These are phyloP conservation scores for Tilletia setariae DNA, from an alignment of 1,284 basidiomycete species.

Conservation along the genomic window DNA sequence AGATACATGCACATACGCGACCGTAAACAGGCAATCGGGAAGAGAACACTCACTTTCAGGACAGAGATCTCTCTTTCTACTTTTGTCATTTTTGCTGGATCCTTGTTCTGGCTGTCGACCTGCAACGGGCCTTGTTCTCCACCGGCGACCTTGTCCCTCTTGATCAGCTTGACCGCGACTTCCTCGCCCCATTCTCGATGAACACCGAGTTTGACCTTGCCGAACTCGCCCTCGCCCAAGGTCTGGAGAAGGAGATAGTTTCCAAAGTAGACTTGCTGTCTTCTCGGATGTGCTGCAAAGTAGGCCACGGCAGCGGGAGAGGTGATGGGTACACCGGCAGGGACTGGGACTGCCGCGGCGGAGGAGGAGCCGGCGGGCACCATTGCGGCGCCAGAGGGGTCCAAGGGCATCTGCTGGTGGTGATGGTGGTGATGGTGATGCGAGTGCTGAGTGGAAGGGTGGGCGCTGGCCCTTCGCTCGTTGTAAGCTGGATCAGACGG, in stretches of 20 bases:
- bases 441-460: constrained; percentile 31
- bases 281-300: constrained; percentile 52
- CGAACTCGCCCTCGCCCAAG: constrained; percentile 89
- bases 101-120: constrained; percentile 34
- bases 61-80: constrained; percentile 98
- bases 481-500: constrained; percentile 21
- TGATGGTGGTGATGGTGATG: constrained; percentile 8
- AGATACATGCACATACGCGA: background rate
- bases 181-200: constrained; percentile 92
- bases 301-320: constrained; percentile 52
- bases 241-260: constrained; percentile 53
- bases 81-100: constrained; percentile 76
- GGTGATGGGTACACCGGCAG: constrained; percentile 44
- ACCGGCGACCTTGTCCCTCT: constrained; percentile 84
- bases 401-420: constrained; percentile 18
- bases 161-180: constrained; percentile 97
- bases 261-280: constrained; percentile 54
- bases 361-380: background rate
- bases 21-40: constrained; percentile 16
- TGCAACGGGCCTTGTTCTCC: constrained; percentile 52
- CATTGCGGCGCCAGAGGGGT: background rate
- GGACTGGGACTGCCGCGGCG: constrained; percentile 8
- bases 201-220: constrained; percentile 96
- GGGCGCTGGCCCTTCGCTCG: constrained; percentile 46
- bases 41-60: constrained; percentile 67